Evolutionary conservation across 106 monocot species (phyloP), one percentile per base, ranked within the genome.

Genomic region (Acorus gramineus): DNA sequence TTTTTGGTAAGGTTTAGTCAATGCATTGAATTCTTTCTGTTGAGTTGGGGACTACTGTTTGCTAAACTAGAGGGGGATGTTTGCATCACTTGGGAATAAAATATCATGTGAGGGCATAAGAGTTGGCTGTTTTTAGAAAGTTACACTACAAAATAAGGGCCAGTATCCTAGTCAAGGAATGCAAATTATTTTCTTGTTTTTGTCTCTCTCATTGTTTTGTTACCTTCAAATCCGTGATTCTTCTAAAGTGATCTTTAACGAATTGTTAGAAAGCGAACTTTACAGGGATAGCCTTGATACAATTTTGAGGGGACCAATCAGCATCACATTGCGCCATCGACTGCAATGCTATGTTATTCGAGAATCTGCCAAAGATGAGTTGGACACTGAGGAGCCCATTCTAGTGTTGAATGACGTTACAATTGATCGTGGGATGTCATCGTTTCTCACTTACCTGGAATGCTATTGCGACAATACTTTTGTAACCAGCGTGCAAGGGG

Each of bases 401-500:
- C 71, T 98, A 54, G 92, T 98, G 4, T 71, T 98, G 13, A 98
- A 98, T 76, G 98, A 98, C 78, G 92, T 98, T 48, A 98, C 98
- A 28, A 92, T 98, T 47, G 98, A 98, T 64, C 77, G 98, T 49
- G 98, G 98, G 11, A 92, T 98, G 67, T 98, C 98, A 64, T 88
- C 92, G 5, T 98, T 73, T 55, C 88, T 98, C n/a, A 98, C 98
- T 52, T 84, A 77, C 60, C 73, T 98, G n/a, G 96, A 98, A 69
- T 98, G 96, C 73, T 98, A 88, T 61, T 98, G 96, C 65, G 96
- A 98, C 73, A 85, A 79, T 65, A 88, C 91, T 8, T 98, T 98
- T 74, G 92, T 98, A 45, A 98, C 96, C 8, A 79, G 76, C 55
- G 96, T 98, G 46, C 96, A 98, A 85, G 96, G 96, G 28, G 96